These are phyloP conservation scores for Ajuga chamaepitys DNA, from an alignment of 257 asterid species.

Conservation along the genomic window DNA sequence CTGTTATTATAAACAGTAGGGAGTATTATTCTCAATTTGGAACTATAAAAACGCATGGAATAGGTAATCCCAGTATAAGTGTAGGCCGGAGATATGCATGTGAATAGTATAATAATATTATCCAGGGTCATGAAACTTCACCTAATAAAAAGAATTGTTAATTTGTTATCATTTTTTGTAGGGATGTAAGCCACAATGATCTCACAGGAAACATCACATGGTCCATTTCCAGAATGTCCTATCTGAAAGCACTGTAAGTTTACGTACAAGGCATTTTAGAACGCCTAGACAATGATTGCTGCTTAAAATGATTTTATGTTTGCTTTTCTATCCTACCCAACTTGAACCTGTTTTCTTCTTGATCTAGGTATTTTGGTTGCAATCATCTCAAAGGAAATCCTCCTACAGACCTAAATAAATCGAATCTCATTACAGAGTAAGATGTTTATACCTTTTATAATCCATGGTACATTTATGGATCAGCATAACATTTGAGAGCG, in stretches of 20 bases:
- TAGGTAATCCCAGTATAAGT: background rate
- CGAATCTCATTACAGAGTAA: conserved; percentile 57
- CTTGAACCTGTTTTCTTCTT: background rate
- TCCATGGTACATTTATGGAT: background rate
- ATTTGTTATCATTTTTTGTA: conserved; percentile 14
- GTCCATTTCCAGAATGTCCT: conserved; percentile 25
- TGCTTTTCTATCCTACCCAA: background rate
- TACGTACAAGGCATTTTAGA: background rate
- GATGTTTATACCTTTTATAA: conserved; percentile 17
- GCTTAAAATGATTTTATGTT: background rate
- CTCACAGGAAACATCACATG: conserved; percentile 43
- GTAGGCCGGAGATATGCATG: background rate
- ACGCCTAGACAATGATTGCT: background rate
- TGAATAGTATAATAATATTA: background rate
- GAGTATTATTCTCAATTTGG: background rate
- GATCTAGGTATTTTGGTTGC: conserved; percentile 52
- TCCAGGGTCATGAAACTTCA: background rate
- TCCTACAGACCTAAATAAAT: conserved; percentile 25
- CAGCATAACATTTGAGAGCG: background rate
- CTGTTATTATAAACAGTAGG: background rate
- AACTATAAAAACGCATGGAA: background rate
- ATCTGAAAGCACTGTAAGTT: conserved; percentile 48
- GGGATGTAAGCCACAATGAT: conserved; percentile 64
- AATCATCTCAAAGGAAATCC: conserved; percentile 27
- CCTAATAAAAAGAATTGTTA: background rate